Evolutionary conservation across 164 flowering plant species (phyloP).

Genomic region (Aristolochia contorta): DNA sequence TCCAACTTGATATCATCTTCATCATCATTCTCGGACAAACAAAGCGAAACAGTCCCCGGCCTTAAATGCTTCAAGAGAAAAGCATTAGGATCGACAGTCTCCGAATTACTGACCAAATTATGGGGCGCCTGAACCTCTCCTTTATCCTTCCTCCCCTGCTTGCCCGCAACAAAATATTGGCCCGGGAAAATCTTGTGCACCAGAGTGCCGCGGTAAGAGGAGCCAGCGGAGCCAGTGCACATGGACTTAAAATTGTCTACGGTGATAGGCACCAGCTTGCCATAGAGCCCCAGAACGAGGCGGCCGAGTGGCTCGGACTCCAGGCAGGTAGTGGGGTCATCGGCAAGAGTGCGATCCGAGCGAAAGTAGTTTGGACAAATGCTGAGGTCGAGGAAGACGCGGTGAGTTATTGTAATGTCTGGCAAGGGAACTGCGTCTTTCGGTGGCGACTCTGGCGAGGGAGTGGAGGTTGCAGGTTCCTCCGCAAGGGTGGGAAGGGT

Average conservation of each 20-base stretch:
- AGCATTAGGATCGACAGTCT: slow-evolving; percentile 53
- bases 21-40: slow-evolving; percentile 87
- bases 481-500: slow-evolving; percentile 17
- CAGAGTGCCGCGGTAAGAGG: slow-evolving; percentile 62
- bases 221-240: slow-evolving; percentile 45
- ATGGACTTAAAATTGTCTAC: slow-evolving; percentile 80
- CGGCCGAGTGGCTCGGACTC: slow-evolving; percentile 70
- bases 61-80: slow-evolving; percentile 54
- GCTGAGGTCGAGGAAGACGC: slow-evolving; percentile 79
- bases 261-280: slow-evolving; percentile 67
- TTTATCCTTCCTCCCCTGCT: slow-evolving; percentile 62
- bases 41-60: slow-evolving; percentile 65
- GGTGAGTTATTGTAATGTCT: slow-evolving; percentile 86
- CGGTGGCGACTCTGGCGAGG: slow-evolving; percentile 10
- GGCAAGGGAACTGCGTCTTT: slow-evolving; percentile 20
- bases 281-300: slow-evolving; percentile 82
- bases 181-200: slow-evolving; percentile 87
- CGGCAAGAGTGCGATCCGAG: slow-evolving; percentile 40
- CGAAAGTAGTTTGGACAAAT: slow-evolving; percentile 68
- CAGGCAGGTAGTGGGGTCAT: slow-evolving; percentile 39
- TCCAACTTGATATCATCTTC: slow-evolving; percentile 67
- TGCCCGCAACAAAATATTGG: slow-evolving; percentile 68
- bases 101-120: slow-evolving; percentile 46
- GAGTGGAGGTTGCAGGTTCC: slow-evolving; percentile 15
- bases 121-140: slow-evolving; percentile 56